phyloP scores from a whole-genome alignment of 2,329 filamentous ascomycete species.

The Microsporum ferrugineum region DNA sequence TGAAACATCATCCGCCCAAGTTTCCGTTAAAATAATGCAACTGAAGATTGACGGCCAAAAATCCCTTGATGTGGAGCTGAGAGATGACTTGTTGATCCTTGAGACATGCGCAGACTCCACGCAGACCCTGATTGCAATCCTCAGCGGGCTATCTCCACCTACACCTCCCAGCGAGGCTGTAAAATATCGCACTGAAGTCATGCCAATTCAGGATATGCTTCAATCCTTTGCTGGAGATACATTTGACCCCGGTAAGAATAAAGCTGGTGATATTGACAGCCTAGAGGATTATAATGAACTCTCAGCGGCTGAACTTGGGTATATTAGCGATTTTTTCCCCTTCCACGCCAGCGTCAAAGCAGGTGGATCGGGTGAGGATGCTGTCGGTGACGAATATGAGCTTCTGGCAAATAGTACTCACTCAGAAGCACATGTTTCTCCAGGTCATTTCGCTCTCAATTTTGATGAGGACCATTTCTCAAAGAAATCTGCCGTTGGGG shows the following conservation, averaged over 20 bases:
- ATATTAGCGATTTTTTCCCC: slow-evolving; percentile 47
- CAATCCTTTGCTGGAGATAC: slow-evolving; percentile 74
- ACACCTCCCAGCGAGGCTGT: slow-evolving; percentile 67
- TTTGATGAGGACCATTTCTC: slow-evolving; percentile 72
- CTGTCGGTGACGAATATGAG: slow-evolving; percentile 2
- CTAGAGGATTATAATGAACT: slow-evolving; percentile 33
- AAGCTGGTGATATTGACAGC: slow-evolving; percentile 18
- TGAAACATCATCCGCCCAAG: slow-evolving; percentile 71
- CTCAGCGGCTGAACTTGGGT: slow-evolving; percentile 32
- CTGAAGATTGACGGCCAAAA: slow-evolving; percentile 49
- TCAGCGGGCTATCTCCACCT: slow-evolving; percentile 72
- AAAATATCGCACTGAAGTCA: slow-evolving; percentile 77
- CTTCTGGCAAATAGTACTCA: slow-evolving; percentile 26
- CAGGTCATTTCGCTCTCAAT: slow-evolving; percentile 51
- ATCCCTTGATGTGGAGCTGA: slow-evolving; percentile 65
- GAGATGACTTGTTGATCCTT: slow-evolving; percentile 75
- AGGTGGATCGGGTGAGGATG: neutral
- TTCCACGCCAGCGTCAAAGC: slow-evolving; percentile 26
- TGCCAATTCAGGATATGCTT: slow-evolving; percentile 78
- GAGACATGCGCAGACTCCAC: slow-evolving; percentile 97
- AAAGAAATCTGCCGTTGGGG: slow-evolving; percentile 47
- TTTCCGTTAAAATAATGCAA: slow-evolving; percentile 49
- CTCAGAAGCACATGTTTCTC: slow-evolving; percentile 43
- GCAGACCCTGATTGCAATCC: slow-evolving; percentile 70
- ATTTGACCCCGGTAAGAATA: slow-evolving; percentile 11